phyloP scores from a whole-genome alignment of 257 asterid species.

The Forsythia viridissima region DNA sequence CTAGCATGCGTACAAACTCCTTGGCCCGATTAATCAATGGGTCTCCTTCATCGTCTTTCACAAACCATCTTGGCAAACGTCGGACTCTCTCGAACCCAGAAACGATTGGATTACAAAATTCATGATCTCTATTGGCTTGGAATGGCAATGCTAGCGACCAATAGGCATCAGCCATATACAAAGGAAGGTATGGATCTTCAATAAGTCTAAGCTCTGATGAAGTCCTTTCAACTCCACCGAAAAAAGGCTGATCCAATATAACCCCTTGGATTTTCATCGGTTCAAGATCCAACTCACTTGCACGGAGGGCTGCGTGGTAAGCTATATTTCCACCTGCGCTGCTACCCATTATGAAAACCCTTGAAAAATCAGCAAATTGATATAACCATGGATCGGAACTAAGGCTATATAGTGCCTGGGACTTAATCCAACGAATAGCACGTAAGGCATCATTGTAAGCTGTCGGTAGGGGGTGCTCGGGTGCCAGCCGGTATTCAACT shows the following conservation, averaged over 20 bases:
- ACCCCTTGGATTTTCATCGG: constrained; percentile 30
- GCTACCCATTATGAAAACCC: constrained; percentile 30
- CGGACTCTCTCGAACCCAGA: constrained; percentile 30
- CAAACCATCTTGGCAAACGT: constrained; percentile 26
- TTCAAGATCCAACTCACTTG: constrained; percentile 15
- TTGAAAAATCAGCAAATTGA: constrained; percentile 35
- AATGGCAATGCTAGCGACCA: constrained; percentile 25
- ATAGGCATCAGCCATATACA: constrained; percentile 28
- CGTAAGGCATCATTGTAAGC: constrained; percentile 43
- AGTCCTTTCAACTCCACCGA: constrained; percentile 23
- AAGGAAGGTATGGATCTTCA: constrained; percentile 26
- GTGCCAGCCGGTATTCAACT: constrained; percentile 45
- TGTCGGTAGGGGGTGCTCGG: constrained; percentile 44
- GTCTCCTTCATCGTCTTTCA: neutral
- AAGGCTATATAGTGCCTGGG: constrained; percentile 23
- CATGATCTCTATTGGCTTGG: no score
- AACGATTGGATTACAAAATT: constrained; percentile 9
- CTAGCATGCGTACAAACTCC: no score
- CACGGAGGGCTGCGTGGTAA: constrained; percentile 32
- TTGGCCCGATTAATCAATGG: no score
- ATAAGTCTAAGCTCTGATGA: neutral
- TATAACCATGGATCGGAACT: constrained; percentile 33
- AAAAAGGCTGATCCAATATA: constrained; percentile 34
- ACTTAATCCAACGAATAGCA: constrained; percentile 31
- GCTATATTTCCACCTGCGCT: neutral